A percentile compares a stretch with the other conserved stretches of the same genome.
phyloP scores from a whole-genome alignment of 1,284 basidiomycete species.

The Ceratobasidium sp. region DNA sequence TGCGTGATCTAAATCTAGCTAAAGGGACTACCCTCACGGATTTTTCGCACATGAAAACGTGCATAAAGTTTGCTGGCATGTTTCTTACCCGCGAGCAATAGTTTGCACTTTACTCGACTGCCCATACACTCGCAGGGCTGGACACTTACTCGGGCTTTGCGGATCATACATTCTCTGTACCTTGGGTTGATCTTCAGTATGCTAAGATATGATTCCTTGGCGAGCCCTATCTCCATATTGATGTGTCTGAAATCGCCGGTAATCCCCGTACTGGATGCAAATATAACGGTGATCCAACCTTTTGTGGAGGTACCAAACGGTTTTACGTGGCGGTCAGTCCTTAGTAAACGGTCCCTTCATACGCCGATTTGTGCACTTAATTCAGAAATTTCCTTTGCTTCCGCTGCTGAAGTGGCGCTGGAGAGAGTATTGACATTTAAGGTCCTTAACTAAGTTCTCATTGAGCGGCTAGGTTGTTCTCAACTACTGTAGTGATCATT shows the following conservation, averaged over 20 bases:
- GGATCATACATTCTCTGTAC: background rate
- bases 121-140: background rate
- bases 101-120: background rate
- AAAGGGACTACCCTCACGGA: background rate
- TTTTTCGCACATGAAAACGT: background rate
- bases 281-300: too few species aligned
- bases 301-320: too few species aligned
- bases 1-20: background rate
- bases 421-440: too few species aligned
- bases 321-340: too few species aligned
- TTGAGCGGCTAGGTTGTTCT: too few species aligned
- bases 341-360: too few species aligned
- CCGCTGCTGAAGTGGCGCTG: too few species aligned
- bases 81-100: too few species aligned
- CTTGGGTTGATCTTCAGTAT: background rate
- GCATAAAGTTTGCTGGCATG: background rate
- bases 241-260: background rate
- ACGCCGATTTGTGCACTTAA: too few species aligned
- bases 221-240: background rate
- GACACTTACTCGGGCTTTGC: background rate
- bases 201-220: background rate
- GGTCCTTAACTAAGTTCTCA: too few species aligned
- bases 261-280: background rate
- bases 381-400: too few species aligned
- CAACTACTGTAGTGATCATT: slow-evolving; percentile 5